Conservation (phyloP, 495 filamentous ascomycete genomes). For the Parachaetomium inaequale region DNA sequence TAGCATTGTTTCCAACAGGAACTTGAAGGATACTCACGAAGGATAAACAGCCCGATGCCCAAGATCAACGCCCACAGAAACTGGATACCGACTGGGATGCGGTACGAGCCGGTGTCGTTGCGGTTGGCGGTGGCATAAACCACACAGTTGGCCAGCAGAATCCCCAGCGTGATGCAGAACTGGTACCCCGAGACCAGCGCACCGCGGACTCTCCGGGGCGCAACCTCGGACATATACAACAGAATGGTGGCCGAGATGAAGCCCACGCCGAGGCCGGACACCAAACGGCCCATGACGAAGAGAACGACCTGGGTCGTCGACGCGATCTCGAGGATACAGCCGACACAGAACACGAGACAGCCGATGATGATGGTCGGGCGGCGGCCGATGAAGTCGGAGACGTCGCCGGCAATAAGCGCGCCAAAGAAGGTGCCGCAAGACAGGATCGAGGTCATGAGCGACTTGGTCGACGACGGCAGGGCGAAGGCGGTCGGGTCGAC, state of each 20-base stretch:
- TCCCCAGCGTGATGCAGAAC: constrained; percentile 71
- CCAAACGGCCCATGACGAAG: constrained; percentile 62
- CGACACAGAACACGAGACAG: constrained; percentile 59
- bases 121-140: constrained; percentile 63
- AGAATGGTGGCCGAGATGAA: constrained; percentile 70
- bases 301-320: constrained; percentile 37
- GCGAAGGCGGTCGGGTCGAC: constrained; percentile 29
- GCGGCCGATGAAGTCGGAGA: constrained; percentile 67
- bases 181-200: constrained; percentile 73
- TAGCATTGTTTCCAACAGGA: neutral
- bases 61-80: constrained; percentile 68
- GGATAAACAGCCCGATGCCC: constrained; percentile 55
- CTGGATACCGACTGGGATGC: constrained; percentile 68
- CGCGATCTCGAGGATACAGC: constrained; percentile 58
- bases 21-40: constrained; percentile 35
- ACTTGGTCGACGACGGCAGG: constrained; percentile 46
- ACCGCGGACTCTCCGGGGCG: constrained; percentile 63
- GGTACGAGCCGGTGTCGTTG: constrained; percentile 63
- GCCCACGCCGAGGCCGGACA: constrained; percentile 69
- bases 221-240: constrained; percentile 68
- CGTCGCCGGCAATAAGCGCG: constrained; percentile 62
- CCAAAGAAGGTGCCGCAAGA: constrained; percentile 75
- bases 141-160: constrained; percentile 69
- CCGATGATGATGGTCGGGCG: constrained; percentile 63
- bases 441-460: constrained; percentile 69